These are phyloP conservation scores for Malassezia brasiliensis DNA, from an alignment of 1,284 basidiomycete species.

Conservation along the genomic window DNA sequence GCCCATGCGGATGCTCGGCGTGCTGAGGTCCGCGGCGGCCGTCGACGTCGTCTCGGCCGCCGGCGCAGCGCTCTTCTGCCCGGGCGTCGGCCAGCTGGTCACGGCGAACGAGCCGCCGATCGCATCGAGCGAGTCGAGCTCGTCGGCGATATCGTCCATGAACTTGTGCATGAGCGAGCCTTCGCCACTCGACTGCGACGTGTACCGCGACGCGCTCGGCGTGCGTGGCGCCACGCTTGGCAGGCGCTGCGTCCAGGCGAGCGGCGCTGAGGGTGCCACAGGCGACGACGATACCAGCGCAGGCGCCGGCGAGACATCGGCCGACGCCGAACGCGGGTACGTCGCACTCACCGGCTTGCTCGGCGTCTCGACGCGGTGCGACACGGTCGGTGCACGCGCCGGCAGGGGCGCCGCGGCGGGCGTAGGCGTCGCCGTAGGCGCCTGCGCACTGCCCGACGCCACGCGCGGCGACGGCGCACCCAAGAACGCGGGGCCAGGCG, in stretches of 20 bases:
- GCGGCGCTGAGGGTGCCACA: not conserved
- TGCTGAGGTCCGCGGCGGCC: not conserved
- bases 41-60: not conserved
- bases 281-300: not conserved
- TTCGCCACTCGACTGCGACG: not conserved
- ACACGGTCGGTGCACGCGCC: not conserved
- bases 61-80: not conserved
- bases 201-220: not conserved
- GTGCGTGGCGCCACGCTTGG: not conserved
- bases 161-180: conserved; percentile 66
- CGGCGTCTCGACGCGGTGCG: not conserved
- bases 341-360: too few relatives aligned
- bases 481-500: not conserved
- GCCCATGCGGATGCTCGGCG: not conserved
- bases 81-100: conserved; percentile 1
- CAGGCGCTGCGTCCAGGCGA: conserved; percentile 12
- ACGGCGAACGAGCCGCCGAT: conserved; percentile 4
- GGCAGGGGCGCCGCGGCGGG: too few relatives aligned
- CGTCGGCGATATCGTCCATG: conserved; percentile 70
- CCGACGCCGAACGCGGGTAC: not conserved
- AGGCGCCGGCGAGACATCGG: not conserved
- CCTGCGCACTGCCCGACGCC: too few relatives aligned
- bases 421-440: too few relatives aligned
- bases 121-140: conserved; percentile 59
- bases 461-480: too few relatives aligned